Conservation (phyloP, 768 basidiomycete species). For the Hygrophoropsis aurantiaca region DNA sequence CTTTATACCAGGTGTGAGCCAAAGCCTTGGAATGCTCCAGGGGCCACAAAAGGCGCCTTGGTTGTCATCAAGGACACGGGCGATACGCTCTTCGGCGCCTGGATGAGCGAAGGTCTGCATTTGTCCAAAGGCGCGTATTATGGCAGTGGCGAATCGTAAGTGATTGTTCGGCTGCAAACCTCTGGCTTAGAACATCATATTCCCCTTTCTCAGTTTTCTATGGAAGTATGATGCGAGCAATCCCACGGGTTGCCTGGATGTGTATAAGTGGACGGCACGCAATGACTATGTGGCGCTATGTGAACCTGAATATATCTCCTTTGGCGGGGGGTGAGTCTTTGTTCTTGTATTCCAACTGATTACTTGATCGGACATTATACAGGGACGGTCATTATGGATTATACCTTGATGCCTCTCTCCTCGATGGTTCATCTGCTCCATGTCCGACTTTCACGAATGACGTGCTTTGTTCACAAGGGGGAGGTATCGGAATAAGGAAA, state of each 20-base stretch:
- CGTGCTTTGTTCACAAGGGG: slow-evolving; percentile 57
- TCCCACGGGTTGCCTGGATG: slow-evolving; percentile 39
- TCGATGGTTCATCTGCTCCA: slow-evolving; percentile 78
- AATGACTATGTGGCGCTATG: slow-evolving; percentile 92
- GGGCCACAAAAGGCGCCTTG: slow-evolving; percentile 46
- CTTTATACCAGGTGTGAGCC: slow-evolving; percentile 69
- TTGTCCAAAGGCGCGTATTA: slow-evolving; percentile 69
- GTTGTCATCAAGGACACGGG: slow-evolving; percentile 65
- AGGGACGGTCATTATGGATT: slow-evolving; percentile 89
- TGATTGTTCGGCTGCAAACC: slow-evolving; percentile 26
- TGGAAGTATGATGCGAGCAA: slow-evolving; percentile 55
- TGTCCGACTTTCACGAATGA: slow-evolving; percentile 91
- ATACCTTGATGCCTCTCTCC: slow-evolving; percentile 80
- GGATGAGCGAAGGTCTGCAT: slow-evolving; percentile 73
- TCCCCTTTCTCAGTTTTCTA: no score
- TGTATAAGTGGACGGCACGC: slow-evolving; percentile 82
- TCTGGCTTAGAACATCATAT: no score
- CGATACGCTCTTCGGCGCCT: slow-evolving; percentile 77
- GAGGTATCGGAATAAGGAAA: slow-evolving; percentile 31
- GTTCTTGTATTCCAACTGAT: not conserved
- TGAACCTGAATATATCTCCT: slow-evolving; percentile 76
- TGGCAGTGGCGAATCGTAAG: slow-evolving; percentile 86
- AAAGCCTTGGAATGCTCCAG: slow-evolving; percentile 23
- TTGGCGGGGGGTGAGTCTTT: slow-evolving; percentile 83
- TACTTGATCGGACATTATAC: not conserved